Conservation (phyloP, 371 early-diverging fungal species). For the Mucor sp. region DNA sequence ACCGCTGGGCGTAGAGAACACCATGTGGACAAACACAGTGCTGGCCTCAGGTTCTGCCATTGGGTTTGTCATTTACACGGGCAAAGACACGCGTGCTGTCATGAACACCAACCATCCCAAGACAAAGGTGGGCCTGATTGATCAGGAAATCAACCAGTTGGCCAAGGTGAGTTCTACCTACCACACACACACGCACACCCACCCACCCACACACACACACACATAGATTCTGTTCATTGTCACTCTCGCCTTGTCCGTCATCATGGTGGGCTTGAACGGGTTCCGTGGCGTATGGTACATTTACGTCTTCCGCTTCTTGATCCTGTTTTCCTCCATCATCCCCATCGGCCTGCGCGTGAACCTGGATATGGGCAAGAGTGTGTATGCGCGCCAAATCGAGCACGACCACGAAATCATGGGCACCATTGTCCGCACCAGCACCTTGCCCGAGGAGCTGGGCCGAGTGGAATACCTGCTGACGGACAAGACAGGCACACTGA, state of each 20-base stretch:
- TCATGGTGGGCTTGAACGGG: conserved; percentile 92
- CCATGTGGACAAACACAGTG: conserved; percentile 98
- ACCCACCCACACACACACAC: no score
- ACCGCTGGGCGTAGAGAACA: conserved; percentile 91
- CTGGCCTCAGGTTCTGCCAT: conserved; percentile 93
- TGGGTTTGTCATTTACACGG: conserved; percentile 97
- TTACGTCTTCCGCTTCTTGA: conserved; percentile 93
- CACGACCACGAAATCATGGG: conserved; percentile 78
- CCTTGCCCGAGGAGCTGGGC: conserved; percentile 99
- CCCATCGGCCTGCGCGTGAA: conserved; percentile 98
- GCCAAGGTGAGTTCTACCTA: conserved; percentile 93
- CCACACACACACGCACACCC: no score
- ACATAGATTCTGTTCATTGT: conserved; percentile 81
- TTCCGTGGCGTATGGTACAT: conserved; percentile 91
- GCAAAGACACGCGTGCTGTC: conserved; percentile 95
- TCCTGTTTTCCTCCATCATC: conserved; percentile 97
- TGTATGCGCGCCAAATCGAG: conserved; percentile 88
- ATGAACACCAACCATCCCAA: conserved; percentile 97
- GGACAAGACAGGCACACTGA: conserved; percentile 99
- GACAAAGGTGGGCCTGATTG: conserved; percentile 96
- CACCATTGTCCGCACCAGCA: conserved; percentile 94
- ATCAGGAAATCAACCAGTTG: conserved; percentile 92
- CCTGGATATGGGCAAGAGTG: conserved; percentile 96
- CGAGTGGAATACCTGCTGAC: conserved; percentile 96
- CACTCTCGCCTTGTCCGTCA: conserved; percentile 78